Conservation (phyloP, 768 basidiomycete species). For the Agaricus blazei region DNA sequence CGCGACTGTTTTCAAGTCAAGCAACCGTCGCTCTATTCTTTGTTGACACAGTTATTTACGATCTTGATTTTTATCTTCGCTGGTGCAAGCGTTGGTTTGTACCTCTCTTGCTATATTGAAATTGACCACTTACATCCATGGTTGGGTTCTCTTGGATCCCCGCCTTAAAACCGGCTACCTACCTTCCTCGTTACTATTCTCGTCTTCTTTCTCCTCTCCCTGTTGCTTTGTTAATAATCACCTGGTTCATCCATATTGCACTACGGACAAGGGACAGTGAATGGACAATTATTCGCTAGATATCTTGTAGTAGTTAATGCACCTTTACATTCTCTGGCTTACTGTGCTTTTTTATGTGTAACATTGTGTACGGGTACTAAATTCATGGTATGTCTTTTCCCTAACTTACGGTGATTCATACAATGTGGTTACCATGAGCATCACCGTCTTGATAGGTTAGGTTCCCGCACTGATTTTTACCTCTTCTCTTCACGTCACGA, state of each 20-base stretch:
- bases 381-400: background rate
- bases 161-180: background rate
- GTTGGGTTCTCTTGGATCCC: background rate
- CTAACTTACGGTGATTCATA: no score
- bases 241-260: conserved; percentile 14
- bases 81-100: conserved; percentile 11
- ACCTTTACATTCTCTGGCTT: conserved; percentile 14
- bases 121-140: no score
- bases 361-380: conserved; percentile 19
- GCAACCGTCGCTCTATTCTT: conserved; percentile 7
- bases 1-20: background rate
- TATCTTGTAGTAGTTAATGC: conserved; percentile 39
- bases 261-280: conserved; percentile 45
- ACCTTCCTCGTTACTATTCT: background rate
- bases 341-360: conserved; percentile 22
- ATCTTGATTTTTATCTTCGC: conserved; percentile 13
- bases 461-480: no score
- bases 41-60: conserved; percentile 14
- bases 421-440: no score
- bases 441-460: no score
- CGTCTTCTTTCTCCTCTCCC: background rate
- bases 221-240: background rate
- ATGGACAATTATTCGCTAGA: conserved; percentile 39
- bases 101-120: background rate
- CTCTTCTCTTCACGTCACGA: no score